These are phyloP conservation scores for Dillenia turbinata DNA, from an alignment of 164 flowering plant species.

Conservation along the genomic window DNA sequence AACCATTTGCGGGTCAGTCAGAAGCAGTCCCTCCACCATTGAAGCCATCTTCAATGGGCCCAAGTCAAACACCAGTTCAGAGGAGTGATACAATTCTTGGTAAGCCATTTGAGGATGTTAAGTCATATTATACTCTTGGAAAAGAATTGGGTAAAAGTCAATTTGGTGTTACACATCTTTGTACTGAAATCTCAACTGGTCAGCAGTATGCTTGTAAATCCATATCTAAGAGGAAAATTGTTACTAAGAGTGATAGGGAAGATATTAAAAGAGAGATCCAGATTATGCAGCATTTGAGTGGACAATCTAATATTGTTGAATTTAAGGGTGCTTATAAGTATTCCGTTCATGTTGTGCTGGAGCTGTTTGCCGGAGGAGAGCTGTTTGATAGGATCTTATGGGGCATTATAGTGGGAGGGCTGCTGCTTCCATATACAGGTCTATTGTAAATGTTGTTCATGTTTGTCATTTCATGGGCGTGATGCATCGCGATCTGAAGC, in stretches of 20 bases:
- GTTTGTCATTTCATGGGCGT: constrained; percentile 96
- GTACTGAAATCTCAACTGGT: constrained; percentile 64
- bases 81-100: constrained; percentile 63
- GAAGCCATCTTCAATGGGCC: constrained; percentile 8
- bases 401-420: constrained; percentile 86
- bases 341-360: constrained; percentile 85
- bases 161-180: constrained; percentile 89
- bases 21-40: constrained; percentile 3
- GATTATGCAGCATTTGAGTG: constrained; percentile 92
- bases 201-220: constrained; percentile 77
- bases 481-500: constrained; percentile 94
- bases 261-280: constrained; percentile 90
- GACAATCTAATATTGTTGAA: constrained; percentile 84
- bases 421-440: constrained; percentile 70
- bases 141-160: constrained; percentile 93
- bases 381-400: constrained; percentile 83
- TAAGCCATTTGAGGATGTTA: constrained; percentile 68
- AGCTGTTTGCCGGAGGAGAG: constrained; percentile 93
- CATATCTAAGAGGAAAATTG: constrained; percentile 76
- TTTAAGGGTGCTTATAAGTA: constrained; percentile 83
- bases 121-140: constrained; percentile 47
- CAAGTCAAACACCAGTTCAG: constrained; percentile 27
- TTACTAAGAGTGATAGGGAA: constrained; percentile 66
- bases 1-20: constrained; percentile 6
- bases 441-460: constrained; percentile 80